phyloP scores from a whole-genome alignment of 768 basidiomycete genomes.

The Hypholoma fasciculare region DNA sequence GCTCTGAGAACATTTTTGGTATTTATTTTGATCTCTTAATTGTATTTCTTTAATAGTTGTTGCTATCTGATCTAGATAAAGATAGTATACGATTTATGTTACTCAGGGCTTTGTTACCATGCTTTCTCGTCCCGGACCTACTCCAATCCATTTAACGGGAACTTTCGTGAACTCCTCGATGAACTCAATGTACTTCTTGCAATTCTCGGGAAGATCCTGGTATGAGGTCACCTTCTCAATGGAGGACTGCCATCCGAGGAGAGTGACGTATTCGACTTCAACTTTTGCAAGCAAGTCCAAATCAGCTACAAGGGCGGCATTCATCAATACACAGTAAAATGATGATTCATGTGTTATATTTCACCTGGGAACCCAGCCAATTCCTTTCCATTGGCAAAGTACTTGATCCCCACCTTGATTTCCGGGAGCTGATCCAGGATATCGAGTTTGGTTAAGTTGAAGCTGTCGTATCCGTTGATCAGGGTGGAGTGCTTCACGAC shows the following conservation, averaged over 20 bases:
- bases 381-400: slow-evolving; percentile 75
- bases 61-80: neutral
- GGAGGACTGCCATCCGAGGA: slow-evolving; percentile 88
- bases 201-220: slow-evolving; percentile 79
- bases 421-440: slow-evolving; percentile 82
- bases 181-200: slow-evolving; percentile 83
- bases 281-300: slow-evolving; percentile 78
- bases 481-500: slow-evolving; percentile 89
- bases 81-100: neutral
- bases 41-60: neutral
- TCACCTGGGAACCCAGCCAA: slow-evolving; percentile 85
- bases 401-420: slow-evolving; percentile 87
- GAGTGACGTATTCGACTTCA: slow-evolving; percentile 82
- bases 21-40: neutral
- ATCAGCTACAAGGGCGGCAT: slow-evolving; percentile 55
- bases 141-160: slow-evolving; percentile 89
- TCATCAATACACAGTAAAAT: too few species aligned
- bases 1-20: neutral
- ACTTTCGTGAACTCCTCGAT: slow-evolving; percentile 76
- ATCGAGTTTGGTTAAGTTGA: slow-evolving; percentile 97
- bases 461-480: slow-evolving; percentile 92
- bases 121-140: slow-evolving; percentile 83
- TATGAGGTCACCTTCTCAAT: slow-evolving; percentile 67
- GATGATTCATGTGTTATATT: slow-evolving; percentile 12
- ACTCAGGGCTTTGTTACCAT: slow-evolving; percentile 48